phyloP scores from a whole-genome alignment of 495 filamentous ascomycete genomes.

The Hyaloscypha hepaticicola region DNA sequence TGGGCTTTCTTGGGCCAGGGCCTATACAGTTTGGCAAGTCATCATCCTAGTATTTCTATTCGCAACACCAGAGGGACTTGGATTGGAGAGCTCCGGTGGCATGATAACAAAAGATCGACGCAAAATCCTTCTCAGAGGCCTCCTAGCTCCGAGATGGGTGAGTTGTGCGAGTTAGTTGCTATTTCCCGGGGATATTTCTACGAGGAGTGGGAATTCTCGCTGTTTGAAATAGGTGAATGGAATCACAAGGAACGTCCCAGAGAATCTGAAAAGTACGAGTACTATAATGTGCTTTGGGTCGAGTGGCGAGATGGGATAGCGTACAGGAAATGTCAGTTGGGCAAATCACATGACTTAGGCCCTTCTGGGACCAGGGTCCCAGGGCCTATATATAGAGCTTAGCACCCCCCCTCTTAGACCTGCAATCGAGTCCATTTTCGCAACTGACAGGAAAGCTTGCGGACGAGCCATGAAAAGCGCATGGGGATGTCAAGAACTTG shows the following conservation, averaged over 20 bases:
- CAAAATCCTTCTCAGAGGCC: too few relatives aligned
- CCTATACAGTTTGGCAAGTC: not conserved
- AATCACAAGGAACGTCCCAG: constrained; percentile 2
- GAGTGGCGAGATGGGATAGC: constrained; percentile 8
- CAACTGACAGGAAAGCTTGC: too few relatives aligned
- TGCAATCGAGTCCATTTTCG: too few relatives aligned
- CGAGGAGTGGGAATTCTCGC: not conserved
- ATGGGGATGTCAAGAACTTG: constrained; percentile 9
- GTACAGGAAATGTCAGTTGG: constrained; percentile 4
- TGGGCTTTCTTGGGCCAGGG: constrained; percentile 1
- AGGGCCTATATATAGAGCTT: too few relatives aligned
- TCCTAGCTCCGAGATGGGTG: not conserved
- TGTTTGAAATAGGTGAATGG: not conserved
- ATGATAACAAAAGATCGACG: too few relatives aligned
- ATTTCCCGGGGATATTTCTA: constrained; percentile 4
- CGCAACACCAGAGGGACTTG: constrained; percentile 5
- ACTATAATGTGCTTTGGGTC: constrained; percentile 13
- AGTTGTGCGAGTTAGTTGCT: constrained; percentile 5
- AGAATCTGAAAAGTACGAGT: not conserved
- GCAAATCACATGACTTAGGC: too few relatives aligned
- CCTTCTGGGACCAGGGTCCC: too few relatives aligned
- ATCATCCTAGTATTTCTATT: not conserved
- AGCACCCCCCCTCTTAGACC: too few relatives aligned
- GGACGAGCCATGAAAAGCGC: constrained; percentile 3
- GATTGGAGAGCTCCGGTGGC: constrained; percentile 2